Evolutionary conservation across 495 filamentous ascomycete genomes (phyloP), one percentile per base, ranked within the genome.

Genomic region (Filosporella fistucella): DNA sequence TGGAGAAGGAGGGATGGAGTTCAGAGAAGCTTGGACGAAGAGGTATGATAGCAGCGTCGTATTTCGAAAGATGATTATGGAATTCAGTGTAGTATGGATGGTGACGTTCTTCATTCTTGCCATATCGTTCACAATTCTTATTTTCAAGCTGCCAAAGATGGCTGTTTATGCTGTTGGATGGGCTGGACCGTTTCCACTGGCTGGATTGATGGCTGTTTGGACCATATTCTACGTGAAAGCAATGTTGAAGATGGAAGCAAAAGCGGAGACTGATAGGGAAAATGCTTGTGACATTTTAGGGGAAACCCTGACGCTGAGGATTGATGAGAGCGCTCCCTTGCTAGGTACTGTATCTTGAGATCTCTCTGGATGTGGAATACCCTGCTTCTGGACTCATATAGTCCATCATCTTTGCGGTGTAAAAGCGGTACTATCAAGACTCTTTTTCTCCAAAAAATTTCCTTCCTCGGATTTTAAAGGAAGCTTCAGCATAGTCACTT

Each of bases 151-250:
- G 34, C 51, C 51, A n/a, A 45, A 40, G 16, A 46, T 21, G 2
- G 24, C 39, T 40, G 51, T 54, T 25, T 54, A 54, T 49, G 51
- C 51, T 22, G 51, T 54, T 32, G 51, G 51, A 13, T 54, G 51
- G 51, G 51, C 51, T n/a, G 51, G 40, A 12, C 46, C 51, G 0
- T 54, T 54, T 16, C 51, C 51, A 17, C 10, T 54, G 18, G 51
- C 45, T 12, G 51, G 51, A 20, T 21, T 49, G 23, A 33, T 54
- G 34, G 40, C 41, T 4, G 32, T 49, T 13, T 49, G 44, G 51
- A 54, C 51, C 12, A 49, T 49, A 11, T 54, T 54, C 24, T 49
- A 54, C 21, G 45, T 54, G 0, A 54, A 49, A 34, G 10, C 33
- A 25, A 26, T 34, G n/a, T 21, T 54, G 28, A 49, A 24, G 26